Percentiles rank a stretch among this genome's conserved stretches.
phyloP scores from a whole-genome alignment of 257 asterid genomes.

The Lycium ferocissimum region DNA sequence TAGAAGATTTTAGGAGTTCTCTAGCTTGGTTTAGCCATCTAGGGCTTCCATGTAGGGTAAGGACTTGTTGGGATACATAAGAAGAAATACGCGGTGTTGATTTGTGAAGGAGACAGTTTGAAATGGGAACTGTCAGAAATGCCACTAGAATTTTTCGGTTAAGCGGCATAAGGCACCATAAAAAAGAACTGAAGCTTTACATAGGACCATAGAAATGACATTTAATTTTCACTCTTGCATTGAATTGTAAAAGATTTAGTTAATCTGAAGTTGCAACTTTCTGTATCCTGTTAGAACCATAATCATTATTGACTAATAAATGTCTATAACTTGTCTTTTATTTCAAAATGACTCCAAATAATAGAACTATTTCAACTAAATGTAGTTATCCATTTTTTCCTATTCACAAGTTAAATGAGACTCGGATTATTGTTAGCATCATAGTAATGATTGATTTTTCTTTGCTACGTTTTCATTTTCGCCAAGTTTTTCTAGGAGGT shows the following conservation, averaged over 20 bases:
- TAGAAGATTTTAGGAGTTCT: neutral
- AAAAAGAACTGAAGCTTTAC: too few relatives aligned
- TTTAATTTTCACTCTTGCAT: too few relatives aligned
- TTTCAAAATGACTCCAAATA: neutral
- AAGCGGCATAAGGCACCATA: too few relatives aligned
- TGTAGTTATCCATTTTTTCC: neutral
- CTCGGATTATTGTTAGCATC: neutral
- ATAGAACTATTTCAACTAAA: neutral
- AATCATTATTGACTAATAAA: neutral
- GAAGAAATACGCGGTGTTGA: too few relatives aligned
- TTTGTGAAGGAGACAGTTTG: too few relatives aligned
- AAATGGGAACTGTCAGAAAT: neutral
- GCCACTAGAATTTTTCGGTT: neutral
- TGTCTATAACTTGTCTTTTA: neutral
- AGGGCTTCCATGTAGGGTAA: neutral
- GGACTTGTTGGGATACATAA: too few relatives aligned
- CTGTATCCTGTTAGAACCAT: neutral
- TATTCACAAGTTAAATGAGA: neutral
- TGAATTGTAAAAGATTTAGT: neutral
- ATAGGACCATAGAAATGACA: too few relatives aligned
- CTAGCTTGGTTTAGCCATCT: neutral
- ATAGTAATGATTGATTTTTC: neutral
- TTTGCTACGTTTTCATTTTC: neutral
- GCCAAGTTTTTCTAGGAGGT: neutral
- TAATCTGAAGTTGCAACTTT: neutral